phyloP scores from a whole-genome alignment of 2,329 filamentous ascomycete species.

The Neofusicoccum parvum region DNA sequence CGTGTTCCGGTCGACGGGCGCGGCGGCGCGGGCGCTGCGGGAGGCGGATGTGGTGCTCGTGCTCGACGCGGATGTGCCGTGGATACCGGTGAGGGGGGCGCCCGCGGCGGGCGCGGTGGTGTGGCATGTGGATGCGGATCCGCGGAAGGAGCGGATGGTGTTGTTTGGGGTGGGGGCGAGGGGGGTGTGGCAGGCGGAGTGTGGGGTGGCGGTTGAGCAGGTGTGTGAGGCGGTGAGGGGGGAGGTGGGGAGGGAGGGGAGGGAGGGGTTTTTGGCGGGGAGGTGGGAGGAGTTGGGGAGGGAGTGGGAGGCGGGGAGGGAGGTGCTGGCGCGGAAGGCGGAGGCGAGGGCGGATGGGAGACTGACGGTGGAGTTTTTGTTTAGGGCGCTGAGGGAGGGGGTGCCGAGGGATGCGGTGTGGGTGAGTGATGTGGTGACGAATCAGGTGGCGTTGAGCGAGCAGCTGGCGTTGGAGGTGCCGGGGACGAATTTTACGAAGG shows the following conservation, averaged over 20 bases:
- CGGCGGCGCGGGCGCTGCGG: conserved; percentile 25
- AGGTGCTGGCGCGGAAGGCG: neutral
- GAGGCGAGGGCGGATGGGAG: neutral
- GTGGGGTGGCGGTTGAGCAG: conserved; percentile 50
- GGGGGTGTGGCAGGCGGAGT: conserved; percentile 68
- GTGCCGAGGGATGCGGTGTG: conserved; percentile 33
- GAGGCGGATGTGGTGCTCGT: conserved; percentile 27
- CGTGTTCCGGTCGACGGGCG: conserved; percentile 23
- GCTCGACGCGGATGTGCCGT: conserved; percentile 30
- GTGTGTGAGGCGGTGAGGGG: conserved; percentile 22
- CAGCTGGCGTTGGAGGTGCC: conserved; percentile 8
- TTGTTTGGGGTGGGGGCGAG: conserved; percentile 70
- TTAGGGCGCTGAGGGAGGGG: neutral
- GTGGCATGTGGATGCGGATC: conserved; percentile 68
- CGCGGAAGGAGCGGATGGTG: conserved; percentile 71
- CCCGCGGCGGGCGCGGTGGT: conserved; percentile 52
- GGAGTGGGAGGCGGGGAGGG: neutral
- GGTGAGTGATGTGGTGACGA: conserved; percentile 11
- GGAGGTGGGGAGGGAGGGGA: neutral
- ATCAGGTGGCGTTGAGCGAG: neutral
- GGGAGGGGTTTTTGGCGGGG: neutral
- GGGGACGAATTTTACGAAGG: conserved; percentile 23
- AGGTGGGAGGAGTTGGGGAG: conserved; percentile 3
- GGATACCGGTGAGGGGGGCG: conserved; percentile 29
- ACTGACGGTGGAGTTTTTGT: conserved; percentile 18